phyloP scores from a whole-genome alignment of 768 basidiomycete species.

The Amanita rubescens region DNA sequence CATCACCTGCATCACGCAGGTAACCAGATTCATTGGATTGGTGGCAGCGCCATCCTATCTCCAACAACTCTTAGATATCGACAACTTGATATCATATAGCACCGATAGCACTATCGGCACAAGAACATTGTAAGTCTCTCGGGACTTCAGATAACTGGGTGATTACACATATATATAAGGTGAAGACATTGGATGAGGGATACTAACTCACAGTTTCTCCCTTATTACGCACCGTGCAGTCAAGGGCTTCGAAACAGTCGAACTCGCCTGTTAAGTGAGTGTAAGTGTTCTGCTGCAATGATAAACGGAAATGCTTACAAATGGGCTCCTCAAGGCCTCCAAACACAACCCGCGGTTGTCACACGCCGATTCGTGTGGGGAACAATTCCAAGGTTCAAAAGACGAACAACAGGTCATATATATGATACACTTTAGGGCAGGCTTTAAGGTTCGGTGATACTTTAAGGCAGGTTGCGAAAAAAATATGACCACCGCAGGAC shows the following conservation, averaged over 20 bases:
- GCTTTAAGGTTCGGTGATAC: not conserved
- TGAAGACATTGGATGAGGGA: not conserved
- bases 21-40: no score
- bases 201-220: not conserved
- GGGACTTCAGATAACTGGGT: not conserved
- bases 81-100: no score
- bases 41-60: no score
- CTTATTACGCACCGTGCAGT: no score
- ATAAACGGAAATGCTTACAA: not conserved
- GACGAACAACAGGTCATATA: not conserved
- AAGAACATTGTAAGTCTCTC: not conserved
- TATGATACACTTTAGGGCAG: not conserved
- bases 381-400: not conserved
- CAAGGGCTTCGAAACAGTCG: no score
- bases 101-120: no score
- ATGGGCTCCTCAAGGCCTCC: not conserved
- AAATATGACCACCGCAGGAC: constrained; percentile 81
- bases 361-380: not conserved
- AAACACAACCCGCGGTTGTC: not conserved
- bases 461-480: not conserved
- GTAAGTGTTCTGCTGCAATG: not conserved
- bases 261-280: no score
- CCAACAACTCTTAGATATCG: no score
- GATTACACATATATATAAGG: not conserved
- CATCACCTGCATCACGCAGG: no score